Percentiles rank a stretch among this genome's conserved stretches.
phyloP scores from a whole-genome alignment of 202 grass and related monocot genomes.

The Alloteropsis angusta region DNA sequence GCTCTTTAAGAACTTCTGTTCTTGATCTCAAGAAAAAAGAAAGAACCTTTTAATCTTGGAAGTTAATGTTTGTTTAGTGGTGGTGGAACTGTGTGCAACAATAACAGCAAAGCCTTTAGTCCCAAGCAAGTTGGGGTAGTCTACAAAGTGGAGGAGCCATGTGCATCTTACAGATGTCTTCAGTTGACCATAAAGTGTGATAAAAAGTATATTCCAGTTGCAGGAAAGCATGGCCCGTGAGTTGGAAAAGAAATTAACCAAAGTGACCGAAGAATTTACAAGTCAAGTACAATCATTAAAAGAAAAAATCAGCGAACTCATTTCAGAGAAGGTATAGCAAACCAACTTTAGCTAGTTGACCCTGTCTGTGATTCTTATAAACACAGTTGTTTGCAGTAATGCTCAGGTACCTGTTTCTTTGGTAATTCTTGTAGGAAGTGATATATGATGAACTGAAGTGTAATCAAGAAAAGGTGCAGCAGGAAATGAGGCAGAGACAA shows the following conservation, averaged over 20 bases:
- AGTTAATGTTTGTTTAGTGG: background rate
- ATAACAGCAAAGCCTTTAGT: background rate
- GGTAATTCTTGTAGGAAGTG: slow-evolving; percentile 39
- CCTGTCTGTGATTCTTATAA: slow-evolving; percentile 2
- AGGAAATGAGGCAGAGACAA: slow-evolving; percentile 47
- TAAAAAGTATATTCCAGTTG: slow-evolving; percentile 19
- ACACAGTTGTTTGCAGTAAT: background rate
- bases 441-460: slow-evolving; percentile 66
- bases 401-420: background rate
- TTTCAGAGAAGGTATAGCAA: slow-evolving; percentile 64
- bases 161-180: background rate
- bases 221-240: slow-evolving; percentile 49
- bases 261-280: slow-evolving; percentile 43
- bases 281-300: slow-evolving; percentile 48
- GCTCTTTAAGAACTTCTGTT: background rate
- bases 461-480: slow-evolving; percentile 50
- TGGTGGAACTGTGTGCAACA: background rate
- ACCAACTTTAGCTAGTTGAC: background rate
- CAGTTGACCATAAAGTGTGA: background rate
- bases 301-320: slow-evolving; percentile 41
- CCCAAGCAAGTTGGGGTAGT: background rate
- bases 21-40: background rate
- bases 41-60: background rate
- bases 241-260: slow-evolving; percentile 43
- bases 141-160: background rate